phyloP scores from a whole-genome alignment of 2,329 filamentous ascomycete genomes.

The Purpureocillium lavendulum region DNA sequence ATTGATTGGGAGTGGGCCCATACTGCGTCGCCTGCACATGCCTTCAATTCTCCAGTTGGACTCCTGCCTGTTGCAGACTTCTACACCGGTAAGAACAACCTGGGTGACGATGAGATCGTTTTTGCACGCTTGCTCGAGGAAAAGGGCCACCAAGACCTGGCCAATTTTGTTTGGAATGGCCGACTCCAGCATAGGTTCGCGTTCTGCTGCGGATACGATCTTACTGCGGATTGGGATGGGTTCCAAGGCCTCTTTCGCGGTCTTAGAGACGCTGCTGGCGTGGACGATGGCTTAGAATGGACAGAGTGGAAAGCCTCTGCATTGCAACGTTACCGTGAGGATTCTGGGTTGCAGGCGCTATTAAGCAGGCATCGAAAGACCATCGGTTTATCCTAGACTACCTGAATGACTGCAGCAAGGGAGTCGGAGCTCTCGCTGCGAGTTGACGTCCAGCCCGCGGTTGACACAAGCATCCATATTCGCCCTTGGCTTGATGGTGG shows the following conservation, averaged over 20 bases:
- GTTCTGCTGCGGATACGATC: constrained; percentile 33
- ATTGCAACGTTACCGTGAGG: constrained; percentile 23
- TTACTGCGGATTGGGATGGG: constrained; percentile 28
- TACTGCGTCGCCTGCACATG: constrained; percentile 22
- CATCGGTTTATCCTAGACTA: neutral
- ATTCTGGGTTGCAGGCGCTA: constrained; percentile 11
- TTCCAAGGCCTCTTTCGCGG: constrained; percentile 32
- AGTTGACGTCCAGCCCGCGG: too few species aligned
- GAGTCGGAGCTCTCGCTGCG: too few species aligned
- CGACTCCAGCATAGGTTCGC: constrained; percentile 27
- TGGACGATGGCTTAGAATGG: constrained; percentile 26
- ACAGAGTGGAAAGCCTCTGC: constrained; percentile 26
- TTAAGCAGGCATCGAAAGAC: constrained; percentile 3
- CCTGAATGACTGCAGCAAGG: too few species aligned
- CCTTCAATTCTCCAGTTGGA: constrained; percentile 33
- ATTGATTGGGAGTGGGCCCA: constrained; percentile 36
- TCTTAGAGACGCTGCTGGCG: constrained; percentile 23
- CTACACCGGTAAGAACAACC: constrained; percentile 23
- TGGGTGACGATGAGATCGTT: constrained; percentile 27
- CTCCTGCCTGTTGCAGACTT: constrained; percentile 31
- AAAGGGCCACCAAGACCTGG: constrained; percentile 26
- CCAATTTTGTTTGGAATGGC: constrained; percentile 25
- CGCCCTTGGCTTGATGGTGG: too few species aligned
- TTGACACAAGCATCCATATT: too few species aligned
- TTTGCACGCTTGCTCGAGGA: constrained; percentile 22